Conservation (phyloP, 768 basidiomycete species). For the Kwoniella pini region DNA sequence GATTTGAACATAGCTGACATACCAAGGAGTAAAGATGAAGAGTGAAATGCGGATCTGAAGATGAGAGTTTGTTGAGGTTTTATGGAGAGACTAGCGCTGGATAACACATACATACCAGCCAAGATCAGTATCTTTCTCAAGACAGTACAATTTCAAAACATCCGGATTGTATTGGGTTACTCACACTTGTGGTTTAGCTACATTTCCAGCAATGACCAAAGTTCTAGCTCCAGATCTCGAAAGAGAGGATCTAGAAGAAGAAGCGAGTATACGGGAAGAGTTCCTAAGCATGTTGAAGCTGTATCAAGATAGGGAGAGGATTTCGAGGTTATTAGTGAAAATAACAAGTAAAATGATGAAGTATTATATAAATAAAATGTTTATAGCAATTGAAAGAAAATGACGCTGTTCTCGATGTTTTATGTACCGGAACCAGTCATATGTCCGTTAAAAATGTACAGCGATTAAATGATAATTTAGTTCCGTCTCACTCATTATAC, state of each 20-base stretch:
- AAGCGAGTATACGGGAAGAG: constrained; percentile 21
- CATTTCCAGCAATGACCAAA: constrained; percentile 9
- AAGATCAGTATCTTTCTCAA: not conserved
- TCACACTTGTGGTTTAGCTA: constrained; percentile 19
- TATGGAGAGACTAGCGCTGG: constrained; percentile 13
- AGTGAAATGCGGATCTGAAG: constrained; percentile 38
- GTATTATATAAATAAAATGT: not conserved
- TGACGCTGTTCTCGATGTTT: constrained; percentile 10
- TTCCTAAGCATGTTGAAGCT: constrained; percentile 27
- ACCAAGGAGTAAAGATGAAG: constrained; percentile 43
- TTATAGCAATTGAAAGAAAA: constrained; percentile 1
- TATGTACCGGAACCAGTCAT: constrained; percentile 20
- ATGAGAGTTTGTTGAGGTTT: constrained; percentile 9
- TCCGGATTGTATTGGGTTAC: not conserved
- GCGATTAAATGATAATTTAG: not conserved
- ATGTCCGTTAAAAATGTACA: constrained; percentile 13
- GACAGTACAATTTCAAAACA: not conserved
- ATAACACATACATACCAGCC: not conserved
- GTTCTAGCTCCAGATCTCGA: constrained; percentile 18
- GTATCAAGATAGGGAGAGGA: not conserved
- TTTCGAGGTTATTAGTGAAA: not conserved
- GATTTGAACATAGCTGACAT: constrained; percentile 3
- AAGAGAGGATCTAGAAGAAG: constrained; percentile 13
- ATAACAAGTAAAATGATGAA: not conserved
- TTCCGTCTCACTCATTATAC: constrained; percentile 2